These are phyloP conservation scores for Sordariomycetes sp. DNA, from an alignment of 2,329 filamentous ascomycete species.

Conservation along the genomic window DNA sequence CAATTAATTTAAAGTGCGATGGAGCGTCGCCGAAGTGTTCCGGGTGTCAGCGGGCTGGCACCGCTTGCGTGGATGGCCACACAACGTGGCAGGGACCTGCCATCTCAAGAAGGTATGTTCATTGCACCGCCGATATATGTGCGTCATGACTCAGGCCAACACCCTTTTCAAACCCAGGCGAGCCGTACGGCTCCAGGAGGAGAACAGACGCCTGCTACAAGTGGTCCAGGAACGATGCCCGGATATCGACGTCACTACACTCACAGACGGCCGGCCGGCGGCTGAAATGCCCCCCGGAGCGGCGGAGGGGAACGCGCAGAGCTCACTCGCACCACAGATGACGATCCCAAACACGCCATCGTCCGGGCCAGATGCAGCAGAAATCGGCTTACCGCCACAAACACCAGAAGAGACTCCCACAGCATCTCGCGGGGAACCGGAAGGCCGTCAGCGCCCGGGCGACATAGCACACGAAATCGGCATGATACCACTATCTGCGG, in stretches of 20 bases:
- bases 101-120: neutral
- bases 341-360: too few species aligned
- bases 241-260: constrained; percentile 24
- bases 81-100: constrained; percentile 20
- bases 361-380: too few species aligned
- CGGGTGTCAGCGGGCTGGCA: constrained; percentile 29
- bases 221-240: constrained; percentile 22
- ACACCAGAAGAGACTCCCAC: too few species aligned
- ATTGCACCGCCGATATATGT: too few species aligned
- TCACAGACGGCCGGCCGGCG: neutral
- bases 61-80: constrained; percentile 30
- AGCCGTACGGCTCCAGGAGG: neutral
- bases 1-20: constrained; percentile 24
- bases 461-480: constrained; percentile 7
- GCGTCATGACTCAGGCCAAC: too few species aligned
- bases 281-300: neutral
- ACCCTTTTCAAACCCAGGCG: neutral
- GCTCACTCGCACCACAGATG: too few species aligned
- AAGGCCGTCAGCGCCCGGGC: constrained; percentile 7
- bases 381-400: too few species aligned
- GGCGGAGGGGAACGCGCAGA: too few species aligned
- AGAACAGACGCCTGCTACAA: constrained; percentile 1
- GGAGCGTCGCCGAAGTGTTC: constrained; percentile 28
- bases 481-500: constrained; percentile 22
- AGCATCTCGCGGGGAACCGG: constrained; percentile 1